Evolutionary conservation across 306 rosid species (phyloP), one percentile per base, ranked within the genome.

Genomic region (Lagenaria siceraria): DNA sequence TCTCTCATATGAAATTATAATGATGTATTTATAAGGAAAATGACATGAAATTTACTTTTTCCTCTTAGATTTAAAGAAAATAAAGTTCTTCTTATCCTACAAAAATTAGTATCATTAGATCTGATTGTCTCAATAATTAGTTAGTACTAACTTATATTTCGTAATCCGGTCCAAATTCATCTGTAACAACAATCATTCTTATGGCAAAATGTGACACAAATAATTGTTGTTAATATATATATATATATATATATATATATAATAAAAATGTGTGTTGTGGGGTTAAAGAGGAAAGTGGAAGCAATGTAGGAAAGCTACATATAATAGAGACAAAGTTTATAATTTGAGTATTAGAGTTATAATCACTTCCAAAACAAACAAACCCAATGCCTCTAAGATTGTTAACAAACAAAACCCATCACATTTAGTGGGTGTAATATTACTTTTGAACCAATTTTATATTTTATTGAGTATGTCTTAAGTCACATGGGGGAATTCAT

Each of bases 321-420:
- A 55, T 74, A 24, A 19, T 78, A 81, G 78, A 59, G 78, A 76
- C 76, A 84, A 80, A 79, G 79, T 80, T 81, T 82, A 85, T n/a
- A n/a, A n/a, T 76, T 72, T 78, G 65, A 61, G 74, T 60, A 35
- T 65, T 77, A 63, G 58, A 75, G 78, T 75, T 77, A 82, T 83
- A 85, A 86, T 85, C 90, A 81, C 95, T 87, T 89, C 81, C 75
- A 21, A 91, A 88, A 88, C 93, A 89, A 89, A 91, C 89, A 82
- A 82, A 84, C 22, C 56, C 69, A 78, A 81, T 80, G 48, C 77
- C 79, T 43, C 4, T 1, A 69, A 69, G 59, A 51, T 72, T 72
- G 36, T 69, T 69, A 72, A 70, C 78, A 79, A 89, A 87, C 69
- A 54, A 81, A n/a, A 84, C 80, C 59, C 22, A 86, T 84, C 84